Evolutionary conservation across 495 filamentous ascomycete genomes (phyloP), one percentile per base, ranked within the genome.

Genomic region (Penicillium maclennaniae): DNA sequence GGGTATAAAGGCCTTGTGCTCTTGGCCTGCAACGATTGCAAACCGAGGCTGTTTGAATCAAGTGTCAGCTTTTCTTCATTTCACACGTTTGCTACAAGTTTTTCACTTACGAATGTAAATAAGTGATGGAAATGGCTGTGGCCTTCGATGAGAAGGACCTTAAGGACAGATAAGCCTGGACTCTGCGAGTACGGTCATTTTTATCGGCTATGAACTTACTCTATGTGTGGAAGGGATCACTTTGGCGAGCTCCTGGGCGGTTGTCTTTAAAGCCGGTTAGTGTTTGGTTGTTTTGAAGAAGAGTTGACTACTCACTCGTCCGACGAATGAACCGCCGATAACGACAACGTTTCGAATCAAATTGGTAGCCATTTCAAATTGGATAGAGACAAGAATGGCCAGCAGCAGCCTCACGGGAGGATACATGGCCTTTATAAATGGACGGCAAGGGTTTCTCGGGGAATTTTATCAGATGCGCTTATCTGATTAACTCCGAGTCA

Each of bases 1-100:
- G 0, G 78, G 78, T 43, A 81, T 78, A 58, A 84, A 82, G 1
- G 79, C 79, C 51, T 81, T 82, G 51, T 82, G 76, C 49, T 81
- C 78, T 31, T 81, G 67, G 16, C 68, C 66, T 0, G 73, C 68
- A 17, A 77, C 51, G 15, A 79, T 68, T 10, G 78, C 72, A 56
- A 80, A 81, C 3, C 78, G 76, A 28, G 78, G 78, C 75, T 80
- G 31, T 12, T 10, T 12, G 6, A 12, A 4, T 34, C 1, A 1
- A 9, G 4, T 12, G 14, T 34, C 31, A 34, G 31, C 10, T 12
- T 34, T 14, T 34, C 3, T 12, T 36, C 6, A 20, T 5, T 23
- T 17, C 15, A 1, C 7, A 27, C 41, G 6, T 28, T 21, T 21
- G 23, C n/a, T 2, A 26, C 21, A 26, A 6, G 14, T 4, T 25